Percentiles rank a stretch among this genome's conserved stretches.
Evolutionary conservation across 305 asterid genomes (phyloP).

Genomic region (Galium porrigens): DNA sequence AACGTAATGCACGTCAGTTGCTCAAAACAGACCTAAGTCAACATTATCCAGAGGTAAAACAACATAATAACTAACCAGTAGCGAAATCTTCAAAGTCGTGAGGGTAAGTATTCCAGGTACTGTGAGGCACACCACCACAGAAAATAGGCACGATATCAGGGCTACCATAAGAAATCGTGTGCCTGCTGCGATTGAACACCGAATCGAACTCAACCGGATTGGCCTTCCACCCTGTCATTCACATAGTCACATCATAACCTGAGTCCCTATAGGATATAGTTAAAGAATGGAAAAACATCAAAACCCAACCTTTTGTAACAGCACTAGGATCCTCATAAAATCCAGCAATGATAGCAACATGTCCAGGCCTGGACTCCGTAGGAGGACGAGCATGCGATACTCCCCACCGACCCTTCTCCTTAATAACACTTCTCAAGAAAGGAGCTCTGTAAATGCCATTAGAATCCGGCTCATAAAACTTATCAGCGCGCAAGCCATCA

Average conservation of each 20-base stretch:
- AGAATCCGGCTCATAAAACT: constrained; percentile 83
- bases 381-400: constrained; percentile 99
- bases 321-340: constrained; percentile 99
- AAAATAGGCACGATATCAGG: constrained; percentile 89
- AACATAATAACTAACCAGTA: constrained; percentile 44
- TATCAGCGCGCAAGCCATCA: constrained; percentile 93
- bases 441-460: constrained; percentile 75
- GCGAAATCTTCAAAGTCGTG: constrained; percentile 90
- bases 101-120: constrained; percentile 83
- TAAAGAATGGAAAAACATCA: not conserved
- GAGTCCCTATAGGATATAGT: constrained; percentile 9
- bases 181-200: constrained; percentile 81
- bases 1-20: not conserved
- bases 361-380: constrained; percentile 95
- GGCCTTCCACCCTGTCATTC: constrained; percentile 75
- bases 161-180: constrained; percentile 86
- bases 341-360: constrained; percentile 95
- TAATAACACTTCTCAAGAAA: constrained; percentile 75
- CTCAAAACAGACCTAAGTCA: not conserved
- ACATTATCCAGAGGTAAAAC: not conserved
- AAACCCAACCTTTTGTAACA: constrained; percentile 67
- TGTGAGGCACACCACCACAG: constrained; percentile 70
- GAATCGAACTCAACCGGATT: constrained; percentile 98
- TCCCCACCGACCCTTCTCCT: constrained; percentile 88
- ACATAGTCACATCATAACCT: constrained; percentile 9